Base-by-base conservation (phyloP, 2,329 filamentous ascomycete species). In the Monosporascus sp. region DNA sequence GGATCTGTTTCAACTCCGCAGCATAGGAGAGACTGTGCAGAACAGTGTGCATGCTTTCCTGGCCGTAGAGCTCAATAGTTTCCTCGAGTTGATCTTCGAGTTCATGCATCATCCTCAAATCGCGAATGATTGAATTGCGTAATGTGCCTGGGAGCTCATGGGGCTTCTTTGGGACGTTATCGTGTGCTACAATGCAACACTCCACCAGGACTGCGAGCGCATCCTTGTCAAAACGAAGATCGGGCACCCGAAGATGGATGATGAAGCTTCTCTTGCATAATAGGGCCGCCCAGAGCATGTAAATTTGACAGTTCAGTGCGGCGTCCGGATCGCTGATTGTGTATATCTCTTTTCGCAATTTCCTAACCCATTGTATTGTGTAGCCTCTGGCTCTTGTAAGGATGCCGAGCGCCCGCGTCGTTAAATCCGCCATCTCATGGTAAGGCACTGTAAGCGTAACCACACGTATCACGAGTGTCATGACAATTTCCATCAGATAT, bases 401-500 rank as follows among this genome's bases (percentile, higher is more conserved):
- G 1, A 82, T 52, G 0, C 49, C 19, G 0, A 62, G 20, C 1
- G 70, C 68, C 1, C 45, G 55, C 9, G 0, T 38, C 17, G 8
- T 60, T 52, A 2, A 38, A 27, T 48, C 7, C 52, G 52, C 1
- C 47, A 37, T 5, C 55, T 46, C 47, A 3, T 55, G 40, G 16
- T 52, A 55, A 6, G 47, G 44, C 4, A 19, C 24, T 6, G 53
- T 60, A 35, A 65, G 59, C 22, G 48, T 58, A 50, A 61, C 73
- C 1, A 65, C 59, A 2, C 79, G 74, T 1, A 82, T 61, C 0
- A 71, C 60, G 0, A 88, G 58, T 0, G 74, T 79, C 5, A 86
- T 72, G 2, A 87, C 51, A 0, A 78, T 72, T 5, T 82, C 77
- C 82, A 88, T 86, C 16, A 75, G 73, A 50, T 80, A 66, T 0